Evolutionary conservation across 2,329 filamentous ascomycete genomes (phyloP), one percentile per base, ranked within the genome.

Genomic region (Talaromyces sp.): DNA sequence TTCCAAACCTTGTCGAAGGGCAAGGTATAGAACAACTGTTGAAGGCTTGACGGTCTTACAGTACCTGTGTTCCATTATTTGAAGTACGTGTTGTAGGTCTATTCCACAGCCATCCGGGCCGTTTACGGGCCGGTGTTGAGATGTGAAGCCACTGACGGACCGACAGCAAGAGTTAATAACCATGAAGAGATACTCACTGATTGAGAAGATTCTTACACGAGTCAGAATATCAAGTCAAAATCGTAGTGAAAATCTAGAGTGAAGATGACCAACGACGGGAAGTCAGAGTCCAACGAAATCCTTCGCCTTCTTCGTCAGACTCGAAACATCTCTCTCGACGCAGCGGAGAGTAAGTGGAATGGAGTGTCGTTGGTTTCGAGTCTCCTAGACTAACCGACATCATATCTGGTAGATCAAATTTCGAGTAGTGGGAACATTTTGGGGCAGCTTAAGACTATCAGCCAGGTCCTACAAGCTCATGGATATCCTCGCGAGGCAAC

Each of bases 401-500:
- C 51, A 31, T n/a, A 34, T 19, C 13, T 11, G 8, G 8, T 43
- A 61, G 63, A 43, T 27, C 11, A 34, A 6, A 17, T 19, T 38
- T 43, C 36, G n/a, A 51, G 5, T 10, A 29, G 7, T 43, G 43
- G 36, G 27, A 34, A 25, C 19, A 53, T 65, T 17, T n/a, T 61
- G 15, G 22, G 25, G 1, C 58, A 61, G 25, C 19, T 65, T 1
- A 61, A 61, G 13, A 38, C 31, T 5, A 13, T 68, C 22, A 15
- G 15, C 25, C 45, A 65, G 5, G 29, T 34, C 6, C 61, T 68
- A 3, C 38, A 65, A 10, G 15, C 47, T 15, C 40, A 40, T 25
- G 64, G 56, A 25, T 53, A 67, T 53, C 43, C 56, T 11, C 51
- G 61, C 8, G 67, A 68, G 45, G 62, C 61, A 13, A 43, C 51